Conservation (phyloP, 2,329 filamentous ascomycete genomes). For the Diaporthe destruens region DNA sequence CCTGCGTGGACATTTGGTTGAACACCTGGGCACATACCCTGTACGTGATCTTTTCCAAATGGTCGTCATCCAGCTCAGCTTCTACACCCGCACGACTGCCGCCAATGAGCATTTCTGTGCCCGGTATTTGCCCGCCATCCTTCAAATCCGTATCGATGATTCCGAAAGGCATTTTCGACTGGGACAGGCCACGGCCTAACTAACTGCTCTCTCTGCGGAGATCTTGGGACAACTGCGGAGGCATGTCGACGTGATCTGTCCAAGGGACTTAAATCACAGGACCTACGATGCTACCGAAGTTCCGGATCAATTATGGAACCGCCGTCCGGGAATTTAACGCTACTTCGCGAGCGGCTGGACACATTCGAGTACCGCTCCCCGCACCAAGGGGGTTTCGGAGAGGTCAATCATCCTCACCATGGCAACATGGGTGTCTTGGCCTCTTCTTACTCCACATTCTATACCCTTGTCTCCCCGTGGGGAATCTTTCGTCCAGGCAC, state of each 20-base stretch:
- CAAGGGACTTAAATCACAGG: background rate
- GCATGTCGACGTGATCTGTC: background rate
- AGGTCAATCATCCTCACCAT: constrained; percentile 11
- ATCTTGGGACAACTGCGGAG: background rate
- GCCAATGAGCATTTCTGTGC: constrained; percentile 47
- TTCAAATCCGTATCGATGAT: constrained; percentile 45
- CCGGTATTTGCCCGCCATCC: constrained; percentile 43
- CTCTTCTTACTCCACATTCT: constrained; percentile 12
- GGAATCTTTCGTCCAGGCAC: constrained; percentile 14
- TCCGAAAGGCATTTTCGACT: constrained; percentile 45
- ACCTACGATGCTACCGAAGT: background rate
- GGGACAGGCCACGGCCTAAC: background rate
- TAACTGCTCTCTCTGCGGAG: too few species aligned
- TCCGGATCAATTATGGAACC: constrained; percentile 34
- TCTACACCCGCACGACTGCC: constrained; percentile 29
- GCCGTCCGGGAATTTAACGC: constrained; percentile 7
- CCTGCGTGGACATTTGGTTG: background rate
- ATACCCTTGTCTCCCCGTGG: background rate
- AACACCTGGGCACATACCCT: background rate
- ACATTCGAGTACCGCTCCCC: constrained; percentile 22
- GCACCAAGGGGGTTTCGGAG: constrained; percentile 24
- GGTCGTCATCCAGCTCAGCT: constrained; percentile 3
- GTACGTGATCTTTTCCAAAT: constrained; percentile 37
- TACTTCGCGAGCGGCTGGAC: constrained; percentile 10
- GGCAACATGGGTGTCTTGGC: constrained; percentile 11